Conservation (phyloP, 495 filamentous ascomycete genomes). For the Penicillium atrosanguineum region DNA sequence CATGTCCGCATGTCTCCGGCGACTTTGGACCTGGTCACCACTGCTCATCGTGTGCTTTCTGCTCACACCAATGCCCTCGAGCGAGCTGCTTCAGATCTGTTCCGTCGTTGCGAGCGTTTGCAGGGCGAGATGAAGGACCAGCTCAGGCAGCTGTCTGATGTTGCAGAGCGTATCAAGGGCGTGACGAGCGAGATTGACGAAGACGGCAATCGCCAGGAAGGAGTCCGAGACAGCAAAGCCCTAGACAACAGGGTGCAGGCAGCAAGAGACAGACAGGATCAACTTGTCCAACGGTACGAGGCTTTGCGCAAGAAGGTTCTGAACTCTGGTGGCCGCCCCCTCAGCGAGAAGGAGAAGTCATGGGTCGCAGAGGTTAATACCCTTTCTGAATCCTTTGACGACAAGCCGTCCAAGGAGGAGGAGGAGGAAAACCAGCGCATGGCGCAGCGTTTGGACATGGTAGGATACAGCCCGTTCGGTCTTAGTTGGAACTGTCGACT, state of each 20-base stretch:
- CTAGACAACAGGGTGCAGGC: constrained; percentile 59
- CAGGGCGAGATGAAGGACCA: constrained; percentile 70
- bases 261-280: constrained; percentile 56
- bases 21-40: constrained; percentile 71
- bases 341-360: constrained; percentile 71
- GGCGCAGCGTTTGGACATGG: constrained; percentile 37
- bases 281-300: constrained; percentile 63
- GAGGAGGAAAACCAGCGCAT: constrained; percentile 30
- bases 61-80: constrained; percentile 71
- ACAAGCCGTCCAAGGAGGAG: constrained; percentile 10
- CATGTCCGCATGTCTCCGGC: constrained; percentile 71
- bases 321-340: constrained; percentile 54
- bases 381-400: constrained; percentile 38
- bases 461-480: constrained; percentile 24
- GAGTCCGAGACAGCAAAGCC: constrained; percentile 44
- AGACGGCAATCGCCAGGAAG: constrained; percentile 38
- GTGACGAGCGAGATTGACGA: constrained; percentile 62
- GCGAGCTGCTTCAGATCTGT: constrained; percentile 75
- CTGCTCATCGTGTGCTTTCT: constrained; percentile 72
- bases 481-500: neutral
- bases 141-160: constrained; percentile 63
- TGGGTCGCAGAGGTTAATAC: constrained; percentile 64
- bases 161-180: constrained; percentile 61
- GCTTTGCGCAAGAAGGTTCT: constrained; percentile 58
- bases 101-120: constrained; percentile 71